These are phyloP conservation scores for Phoma sp. DNA, from an alignment of 2,329 filamentous ascomycete species.

Conservation along the genomic window DNA sequence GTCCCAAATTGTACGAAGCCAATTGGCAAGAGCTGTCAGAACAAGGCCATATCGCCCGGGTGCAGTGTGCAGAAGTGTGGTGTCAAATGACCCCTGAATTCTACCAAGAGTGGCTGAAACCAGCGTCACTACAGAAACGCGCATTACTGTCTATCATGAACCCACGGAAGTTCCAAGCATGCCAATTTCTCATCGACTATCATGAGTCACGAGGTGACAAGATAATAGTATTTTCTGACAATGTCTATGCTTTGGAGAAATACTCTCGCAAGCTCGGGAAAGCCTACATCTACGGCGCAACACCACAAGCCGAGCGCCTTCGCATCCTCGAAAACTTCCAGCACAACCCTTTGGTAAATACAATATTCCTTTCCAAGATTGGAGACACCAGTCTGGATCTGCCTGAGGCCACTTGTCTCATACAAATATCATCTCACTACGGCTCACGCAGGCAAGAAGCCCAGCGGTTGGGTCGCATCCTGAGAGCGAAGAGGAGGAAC, in stretches of 20 bases:
- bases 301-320: conserved; percentile 82
- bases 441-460: conserved; percentile 96
- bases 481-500: conserved; percentile 92
- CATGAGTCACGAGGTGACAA: conserved; percentile 95
- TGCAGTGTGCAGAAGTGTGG: conserved; percentile 99
- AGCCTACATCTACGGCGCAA: conserved; percentile 90
- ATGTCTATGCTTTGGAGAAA: conserved; percentile 87
- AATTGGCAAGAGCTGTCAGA: conserved; percentile 99
- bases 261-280: conserved; percentile 87
- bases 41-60: conserved; percentile 94
- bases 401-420: conserved; percentile 93
- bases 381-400: conserved; percentile 97
- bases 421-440: conserved; percentile 97
- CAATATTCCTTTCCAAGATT: conserved; percentile 95
- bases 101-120: conserved; percentile 87
- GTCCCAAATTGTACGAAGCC: conserved; percentile 95
- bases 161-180: conserved; percentile 93
- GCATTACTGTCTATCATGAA: conserved; percentile 93
- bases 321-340: conserved; percentile 93
- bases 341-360: conserved; percentile 87
- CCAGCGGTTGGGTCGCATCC: conserved; percentile 88
- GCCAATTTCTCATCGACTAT: conserved; percentile 97
- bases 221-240: conserved; percentile 97
- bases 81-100: conserved; percentile 99
- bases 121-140: conserved; percentile 67